Conservation (phyloP, 176 grass and related monocot species). For the Sorghum bicolor region Sorghum_bicolor_NCBIv3 NC_012878.2:56415501-56416000, state of each 20-base stretch:
- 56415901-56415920: background rate
- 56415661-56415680: background rate
- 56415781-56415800: background rate
- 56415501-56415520: background rate
- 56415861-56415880: background rate
- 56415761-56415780: background rate
- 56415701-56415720: background rate
- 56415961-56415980: no score
- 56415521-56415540: no score
- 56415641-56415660: no score
- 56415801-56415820: background rate
- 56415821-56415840: background rate
- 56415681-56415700: background rate
- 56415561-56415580: background rate
- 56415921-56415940: background rate
- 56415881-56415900: background rate
- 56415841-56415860: constrained; percentile 6
- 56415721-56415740: background rate
- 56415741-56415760: background rate
- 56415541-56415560: no score
- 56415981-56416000: no score
- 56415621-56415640: background rate
- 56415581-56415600: rapidly evolving
- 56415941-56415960: background rate
- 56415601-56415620: background rate